phyloP scores from a whole-genome alignment of 2,329 filamentous ascomycete species.

The Pestalotiopsis fici region DNA sequence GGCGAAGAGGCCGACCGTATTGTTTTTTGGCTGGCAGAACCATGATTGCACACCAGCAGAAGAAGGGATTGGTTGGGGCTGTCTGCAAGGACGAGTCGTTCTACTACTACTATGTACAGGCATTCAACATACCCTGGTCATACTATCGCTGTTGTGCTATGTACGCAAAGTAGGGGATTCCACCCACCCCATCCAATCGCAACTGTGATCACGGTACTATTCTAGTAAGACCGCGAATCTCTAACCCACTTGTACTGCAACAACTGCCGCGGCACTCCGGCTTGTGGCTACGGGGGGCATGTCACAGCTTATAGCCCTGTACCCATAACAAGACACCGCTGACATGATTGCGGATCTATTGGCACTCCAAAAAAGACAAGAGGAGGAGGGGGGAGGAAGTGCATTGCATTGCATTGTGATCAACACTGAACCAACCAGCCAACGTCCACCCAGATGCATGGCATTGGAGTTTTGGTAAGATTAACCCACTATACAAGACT shows the following conservation, averaged over 20 bases:
- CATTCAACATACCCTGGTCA: not conserved
- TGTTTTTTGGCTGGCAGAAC: no score
- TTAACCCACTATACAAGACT: not conserved
- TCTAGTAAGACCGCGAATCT: not conserved
- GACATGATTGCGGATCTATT: not conserved
- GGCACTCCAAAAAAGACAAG: not conserved
- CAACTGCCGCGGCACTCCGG: not conserved
- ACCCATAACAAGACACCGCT: not conserved
- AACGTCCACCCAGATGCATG: not conserved
- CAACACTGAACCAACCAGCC: not conserved
- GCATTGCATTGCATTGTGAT: not conserved
- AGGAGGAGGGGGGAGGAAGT: not conserved
- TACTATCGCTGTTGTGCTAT: not conserved
- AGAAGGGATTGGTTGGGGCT: no score
- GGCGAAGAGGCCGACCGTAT: no score
- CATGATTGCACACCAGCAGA: no score
- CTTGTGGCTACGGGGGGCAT: not conserved
- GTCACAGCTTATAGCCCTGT: not conserved
- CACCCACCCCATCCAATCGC: not conserved
- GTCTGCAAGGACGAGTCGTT: not conserved
- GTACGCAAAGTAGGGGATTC: not conserved
- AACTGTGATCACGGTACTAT: not conserved
- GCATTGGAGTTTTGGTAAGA: not conserved
- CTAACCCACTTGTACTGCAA: not conserved
- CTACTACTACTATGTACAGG: not conserved